Evolutionary conservation across 176 grass and related monocot genomes (phyloP).

Genomic region (Pontederia paniculata): DNA sequence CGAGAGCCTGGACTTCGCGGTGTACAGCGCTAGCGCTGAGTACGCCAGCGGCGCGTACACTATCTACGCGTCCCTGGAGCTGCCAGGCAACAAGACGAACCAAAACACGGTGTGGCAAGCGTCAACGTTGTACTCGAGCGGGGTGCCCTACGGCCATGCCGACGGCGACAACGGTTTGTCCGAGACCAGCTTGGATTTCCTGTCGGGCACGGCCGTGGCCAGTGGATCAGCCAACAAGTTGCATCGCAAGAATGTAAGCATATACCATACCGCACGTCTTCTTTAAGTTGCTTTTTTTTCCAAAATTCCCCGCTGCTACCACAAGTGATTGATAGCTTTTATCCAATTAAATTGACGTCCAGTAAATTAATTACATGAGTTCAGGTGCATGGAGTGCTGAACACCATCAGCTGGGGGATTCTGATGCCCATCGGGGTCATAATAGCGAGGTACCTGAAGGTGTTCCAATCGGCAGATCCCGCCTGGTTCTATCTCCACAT

Average conservation of each 20-base stretch:
- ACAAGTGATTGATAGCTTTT: conserved; percentile 3
- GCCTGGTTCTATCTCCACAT: conserved; percentile 92
- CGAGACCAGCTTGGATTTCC: conserved; percentile 27
- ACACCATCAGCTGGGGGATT: conserved; percentile 64
- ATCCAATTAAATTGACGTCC: neutral
- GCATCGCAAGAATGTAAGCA: conserved; percentile 67
- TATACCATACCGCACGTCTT: neutral
- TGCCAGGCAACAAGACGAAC: conserved; percentile 31
- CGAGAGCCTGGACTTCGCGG: conserved; percentile 11
- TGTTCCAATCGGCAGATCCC: conserved; percentile 68
- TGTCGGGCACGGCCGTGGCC: conserved; percentile 24
- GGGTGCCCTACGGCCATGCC: neutral
- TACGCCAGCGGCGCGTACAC: conserved; percentile 46
- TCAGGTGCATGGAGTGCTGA: conserved; percentile 82
- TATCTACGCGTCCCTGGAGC: conserved; percentile 49
- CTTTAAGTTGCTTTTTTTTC: neutral
- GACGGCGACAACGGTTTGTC: conserved; percentile 7
- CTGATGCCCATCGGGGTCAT: conserved; percentile 73
- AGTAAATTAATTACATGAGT: neutral
- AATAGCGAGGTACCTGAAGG: conserved; percentile 67
- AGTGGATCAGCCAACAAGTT: conserved; percentile 31
- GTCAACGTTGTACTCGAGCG: conserved; percentile 2
- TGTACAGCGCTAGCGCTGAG: conserved; percentile 28
- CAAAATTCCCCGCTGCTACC: conserved; percentile 1
- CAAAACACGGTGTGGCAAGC: conserved; percentile 74